Conservation (phyloP, 192 early-diverging fungal species). For the Oehlia diaphana region DNA sequence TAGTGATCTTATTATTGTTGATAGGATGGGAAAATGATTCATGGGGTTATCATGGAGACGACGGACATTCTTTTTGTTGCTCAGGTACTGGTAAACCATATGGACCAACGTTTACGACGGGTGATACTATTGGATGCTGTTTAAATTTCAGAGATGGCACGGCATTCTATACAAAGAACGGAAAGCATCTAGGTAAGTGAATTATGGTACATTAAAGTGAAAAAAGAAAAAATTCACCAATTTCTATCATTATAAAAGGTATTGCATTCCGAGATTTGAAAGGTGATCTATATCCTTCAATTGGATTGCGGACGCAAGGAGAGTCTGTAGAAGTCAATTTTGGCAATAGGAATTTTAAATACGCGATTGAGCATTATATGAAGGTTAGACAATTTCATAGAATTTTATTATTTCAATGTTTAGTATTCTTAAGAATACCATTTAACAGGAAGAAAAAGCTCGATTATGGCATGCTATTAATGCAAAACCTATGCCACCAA, state of each 20-base stretch:
- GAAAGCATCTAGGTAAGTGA: conserved; percentile 62
- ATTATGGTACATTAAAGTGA: not conserved
- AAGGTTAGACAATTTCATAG: conserved; percentile 39
- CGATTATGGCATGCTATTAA: conserved; percentile 45
- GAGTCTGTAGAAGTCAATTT: conserved; percentile 79
- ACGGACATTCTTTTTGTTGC: conserved; percentile 82
- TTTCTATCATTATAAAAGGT: conserved; percentile 21
- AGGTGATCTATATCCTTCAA: conserved; percentile 62
- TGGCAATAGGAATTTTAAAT: conserved; percentile 68
- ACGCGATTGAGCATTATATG: conserved; percentile 70
- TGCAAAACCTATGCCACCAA: conserved; percentile 29
- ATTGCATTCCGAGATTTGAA: conserved; percentile 45
- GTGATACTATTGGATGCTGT: conserved; percentile 93
- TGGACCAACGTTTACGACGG: conserved; percentile 88
- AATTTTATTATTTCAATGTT: not conserved
- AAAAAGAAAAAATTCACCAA: not conserved
- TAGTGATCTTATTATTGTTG: not conserved
- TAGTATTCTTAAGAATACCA: not conserved
- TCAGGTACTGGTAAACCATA: conserved; percentile 75
- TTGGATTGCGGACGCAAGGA: conserved; percentile 73
- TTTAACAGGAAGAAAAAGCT: conserved; percentile 42
- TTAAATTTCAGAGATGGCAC: conserved; percentile 78
- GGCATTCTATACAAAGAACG: conserved; percentile 94
- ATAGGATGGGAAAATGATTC: conserved; percentile 86
- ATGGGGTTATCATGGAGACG: conserved; percentile 98